Evolutionary conservation across 495 filamentous ascomycete species (phyloP), one percentile per base, ranked within the genome.

Genomic region (Penicillium dipodomyicola): DNA sequence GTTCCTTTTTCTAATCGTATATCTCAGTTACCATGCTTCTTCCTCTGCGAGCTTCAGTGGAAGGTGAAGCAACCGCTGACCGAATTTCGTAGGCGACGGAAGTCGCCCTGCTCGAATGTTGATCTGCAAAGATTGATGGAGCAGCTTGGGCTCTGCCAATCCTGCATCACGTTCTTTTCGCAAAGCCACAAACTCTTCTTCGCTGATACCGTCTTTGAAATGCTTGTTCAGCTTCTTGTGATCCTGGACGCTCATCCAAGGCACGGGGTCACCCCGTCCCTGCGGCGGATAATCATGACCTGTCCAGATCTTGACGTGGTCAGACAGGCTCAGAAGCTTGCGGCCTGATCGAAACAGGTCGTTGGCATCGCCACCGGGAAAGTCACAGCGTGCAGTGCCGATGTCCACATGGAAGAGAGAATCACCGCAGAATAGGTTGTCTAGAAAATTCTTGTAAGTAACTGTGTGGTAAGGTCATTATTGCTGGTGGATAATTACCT

Each of bases 351-450:
- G 37, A 53, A 58, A 86, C 2, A 86, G 71, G 2, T 58, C 62
- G 4, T 49, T 58, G 6, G 80, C 77, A 37, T 68, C 65, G n/a
- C 83, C 83, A 27, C 78, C 79, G 5, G 82, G 83, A 58, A 87
- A 86, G 59, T 86, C 83, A 58, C 80, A 82, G 23, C 83, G 75
- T 4, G 83, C 83, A 3, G 79, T 77, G 23, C 83, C 83, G 20
- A 87, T 69, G 56, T 86, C 83, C 7, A 71, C 64, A 59, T 85
- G 73, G 71, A 85, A 85, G 52, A 87, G 64, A 8, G 82, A 82
- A 67, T 86, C 84, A 19, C 84, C 84, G 45, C 73, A 76, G 67
- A 86, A 86, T n/a, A 85, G 69, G 57, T 85, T 84, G 14, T 69
- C 71, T 76, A 41, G 20, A 12, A 10, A 3, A 10, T 2, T 19